Evolutionary conservation across 2,329 filamentous ascomycete genomes (phyloP), one percentile per base, ranked within the genome.

Genomic region (Pseudogymnoascus sp.): DNA sequence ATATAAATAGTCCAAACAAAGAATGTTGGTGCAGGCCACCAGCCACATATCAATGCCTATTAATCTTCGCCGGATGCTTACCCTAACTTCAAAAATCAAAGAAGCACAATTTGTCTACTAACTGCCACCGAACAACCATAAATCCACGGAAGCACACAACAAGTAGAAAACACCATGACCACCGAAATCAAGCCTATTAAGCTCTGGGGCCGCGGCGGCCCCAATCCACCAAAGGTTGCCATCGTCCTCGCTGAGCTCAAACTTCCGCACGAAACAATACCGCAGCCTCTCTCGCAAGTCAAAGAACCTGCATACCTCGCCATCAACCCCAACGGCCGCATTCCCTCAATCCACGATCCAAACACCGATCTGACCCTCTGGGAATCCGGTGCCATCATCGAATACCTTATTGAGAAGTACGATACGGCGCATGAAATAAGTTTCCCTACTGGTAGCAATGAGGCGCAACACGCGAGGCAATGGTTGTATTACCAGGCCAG

Each of bases 331-430:
- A 70, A 70, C 42, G 66, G 69, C 42, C 63, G 63, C 5, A 59
- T 77, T 1, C 77, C 75, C 2, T 74, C 76, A 33, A 69, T 80
- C 38, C 71, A 79, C 63, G 78, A 81, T 62, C 75, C 76, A 23
- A 74, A 75, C 35, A 79, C 77, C 14, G 74, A 73, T 61, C 70
- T 81, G 42, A 74, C 73, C 0, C 70, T 78, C 42, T 81, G 77
- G 75, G 79, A 81, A 69, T 76, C 74, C 21, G 77, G 77, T 5
- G 78, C 79, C 1, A 78, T 79, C 65, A 69, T 80, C 64, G 73
- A 77, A 59, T 81, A 80, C 63, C 64, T 80, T 8, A 67, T 75
- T 59, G 74, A 77, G 56, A 69, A 70, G 16, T 78, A 79, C 69
- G 77, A 77, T 66, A 72, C 70, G 28, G 65, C 75, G 1, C 64